phyloP scores from a whole-genome alignment of 108 stramenopile genomes.

The Schizochytrium sp. region DNA sequence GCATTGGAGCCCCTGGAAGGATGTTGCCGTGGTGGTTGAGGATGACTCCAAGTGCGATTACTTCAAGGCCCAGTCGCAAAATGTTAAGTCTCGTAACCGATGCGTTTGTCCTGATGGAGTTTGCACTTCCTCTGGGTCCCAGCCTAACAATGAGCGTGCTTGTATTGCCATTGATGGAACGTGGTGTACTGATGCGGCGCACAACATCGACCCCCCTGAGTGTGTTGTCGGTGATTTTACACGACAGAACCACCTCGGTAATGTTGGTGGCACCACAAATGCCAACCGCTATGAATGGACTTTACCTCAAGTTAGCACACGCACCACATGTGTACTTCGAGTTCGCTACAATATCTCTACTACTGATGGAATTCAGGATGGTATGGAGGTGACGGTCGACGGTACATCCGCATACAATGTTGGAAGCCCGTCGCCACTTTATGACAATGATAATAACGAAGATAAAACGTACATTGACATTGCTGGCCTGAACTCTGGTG shows the following conservation, averaged over 20 bases:
- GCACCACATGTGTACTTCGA: slow-evolving; percentile 64
- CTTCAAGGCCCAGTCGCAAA: slow-evolving; percentile 54
- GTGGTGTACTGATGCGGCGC: slow-evolving; percentile 58
- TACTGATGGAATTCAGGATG: slow-evolving; percentile 65
- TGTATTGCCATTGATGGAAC: slow-evolving; percentile 64
- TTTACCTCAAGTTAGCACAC: slow-evolving; percentile 62
- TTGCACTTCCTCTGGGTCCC: background rate
- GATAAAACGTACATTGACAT: slow-evolving; percentile 66
- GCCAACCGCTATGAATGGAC: slow-evolving; percentile 71
- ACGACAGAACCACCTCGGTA: slow-evolving; percentile 74
- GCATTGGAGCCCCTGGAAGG: slow-evolving; percentile 72
- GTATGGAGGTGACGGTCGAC: slow-evolving; percentile 61
- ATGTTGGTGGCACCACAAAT: slow-evolving; percentile 64
- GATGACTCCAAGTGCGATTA: slow-evolving; percentile 31
- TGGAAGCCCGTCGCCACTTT: slow-evolving; percentile 37
- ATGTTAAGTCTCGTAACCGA: slow-evolving; percentile 57
- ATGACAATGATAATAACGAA: slow-evolving; percentile 59
- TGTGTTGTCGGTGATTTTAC: slow-evolving; percentile 63
- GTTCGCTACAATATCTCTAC: slow-evolving; percentile 71
- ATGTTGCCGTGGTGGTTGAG: slow-evolving; percentile 69
- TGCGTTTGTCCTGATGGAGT: slow-evolving; percentile 35
- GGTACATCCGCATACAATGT: slow-evolving; percentile 34
- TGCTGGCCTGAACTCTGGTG: slow-evolving; percentile 60
- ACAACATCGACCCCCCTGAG: slow-evolving; percentile 57
- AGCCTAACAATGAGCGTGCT: slow-evolving; percentile 65